These are phyloP conservation scores for Penicillium daleae DNA, from an alignment of 495 filamentous ascomycete genomes.

Conservation along the genomic window DNA sequence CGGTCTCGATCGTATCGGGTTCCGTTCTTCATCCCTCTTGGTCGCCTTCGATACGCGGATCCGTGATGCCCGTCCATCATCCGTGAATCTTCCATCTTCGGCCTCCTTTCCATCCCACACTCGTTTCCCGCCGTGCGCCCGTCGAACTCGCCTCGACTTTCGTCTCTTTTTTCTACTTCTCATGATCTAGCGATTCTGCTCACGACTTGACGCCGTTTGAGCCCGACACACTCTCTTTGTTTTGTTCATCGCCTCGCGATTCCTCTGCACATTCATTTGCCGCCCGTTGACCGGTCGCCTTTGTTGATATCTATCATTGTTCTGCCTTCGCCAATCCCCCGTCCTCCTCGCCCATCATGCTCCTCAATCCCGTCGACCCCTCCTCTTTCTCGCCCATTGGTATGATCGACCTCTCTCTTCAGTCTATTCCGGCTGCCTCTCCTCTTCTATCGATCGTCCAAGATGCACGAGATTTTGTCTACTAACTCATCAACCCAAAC, in stretches of 20 bases:
- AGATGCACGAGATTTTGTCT: background rate
- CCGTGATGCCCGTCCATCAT: constrained; percentile 32
- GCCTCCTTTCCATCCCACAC: constrained; percentile 23
- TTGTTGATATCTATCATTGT: constrained; percentile 20
- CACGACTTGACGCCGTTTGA: constrained; percentile 51
- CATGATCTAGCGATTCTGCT: constrained; percentile 38
- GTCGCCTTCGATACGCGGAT: background rate
- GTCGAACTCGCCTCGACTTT: constrained; percentile 2
- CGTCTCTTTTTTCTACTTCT: constrained; percentile 20
- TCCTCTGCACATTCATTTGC: constrained; percentile 18
- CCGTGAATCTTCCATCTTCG: constrained; percentile 10
- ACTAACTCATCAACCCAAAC: background rate
- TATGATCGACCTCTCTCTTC: constrained; percentile 19
- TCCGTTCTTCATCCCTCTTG: background rate
- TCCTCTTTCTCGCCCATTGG: constrained; percentile 24
- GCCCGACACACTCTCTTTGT: constrained; percentile 38
- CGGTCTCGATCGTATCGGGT: constrained; percentile 14
- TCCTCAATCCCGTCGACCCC: constrained; percentile 28
- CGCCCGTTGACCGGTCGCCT: constrained; percentile 36
- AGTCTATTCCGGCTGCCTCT: background rate
- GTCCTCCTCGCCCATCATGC: constrained; percentile 34
- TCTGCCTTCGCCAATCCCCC: constrained; percentile 7
- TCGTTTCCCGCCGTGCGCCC: constrained; percentile 22
- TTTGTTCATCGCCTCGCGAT: constrained; percentile 8
- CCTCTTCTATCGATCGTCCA: background rate